Evolutionary conservation across 306 rosid species (phyloP).

Genomic region (Comarum palustre): DNA sequence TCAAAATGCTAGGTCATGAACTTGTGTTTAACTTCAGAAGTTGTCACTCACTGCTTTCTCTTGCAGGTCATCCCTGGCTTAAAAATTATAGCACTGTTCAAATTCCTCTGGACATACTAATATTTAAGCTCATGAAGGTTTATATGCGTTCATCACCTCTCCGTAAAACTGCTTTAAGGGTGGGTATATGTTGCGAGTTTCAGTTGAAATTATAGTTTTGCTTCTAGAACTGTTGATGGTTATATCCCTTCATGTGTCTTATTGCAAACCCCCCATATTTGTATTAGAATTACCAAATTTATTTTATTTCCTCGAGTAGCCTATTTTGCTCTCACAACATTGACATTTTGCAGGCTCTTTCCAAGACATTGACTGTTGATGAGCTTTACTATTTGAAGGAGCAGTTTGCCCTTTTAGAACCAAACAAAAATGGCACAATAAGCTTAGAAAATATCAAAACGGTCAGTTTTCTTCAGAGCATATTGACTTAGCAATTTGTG

Average conservation of each 20-base stretch:
- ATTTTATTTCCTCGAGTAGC: not conserved
- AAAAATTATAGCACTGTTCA: slow-evolving; percentile 51
- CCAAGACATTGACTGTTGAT: slow-evolving; percentile 66
- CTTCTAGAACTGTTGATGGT: not conserved
- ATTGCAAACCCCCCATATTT: not conserved
- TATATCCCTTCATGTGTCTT: not conserved
- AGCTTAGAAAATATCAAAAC: slow-evolving; percentile 74
- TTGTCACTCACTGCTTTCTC: slow-evolving; percentile 31
- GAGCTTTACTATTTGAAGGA: slow-evolving; percentile 63
- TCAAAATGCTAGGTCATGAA: slow-evolving; percentile 8
- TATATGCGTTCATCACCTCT: slow-evolving; percentile 88
- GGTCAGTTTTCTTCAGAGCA: slow-evolving; percentile 53
- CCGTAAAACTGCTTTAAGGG: slow-evolving; percentile 89
- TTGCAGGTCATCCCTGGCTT: slow-evolving; percentile 94
- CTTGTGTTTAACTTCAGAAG: slow-evolving; percentile 10
- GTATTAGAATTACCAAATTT: not conserved
- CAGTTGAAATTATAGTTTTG: not conserved
- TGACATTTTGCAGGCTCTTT: slow-evolving; percentile 63
- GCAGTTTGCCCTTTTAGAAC: slow-evolving; percentile 73
- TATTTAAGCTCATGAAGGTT: slow-evolving; percentile 78
- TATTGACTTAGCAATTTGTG: slow-evolving; percentile 14
- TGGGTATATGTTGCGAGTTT: slow-evolving; percentile 36
- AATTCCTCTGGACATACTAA: slow-evolving; percentile 71
- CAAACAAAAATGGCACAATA: slow-evolving; percentile 72
- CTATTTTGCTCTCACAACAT: slow-evolving; percentile 6